A percentile compares a stretch with the other conserved stretches of the same genome.
phyloP scores from a whole-genome alignment of 768 basidiomycete species.

The Boletus vermiculosoides region DNA sequence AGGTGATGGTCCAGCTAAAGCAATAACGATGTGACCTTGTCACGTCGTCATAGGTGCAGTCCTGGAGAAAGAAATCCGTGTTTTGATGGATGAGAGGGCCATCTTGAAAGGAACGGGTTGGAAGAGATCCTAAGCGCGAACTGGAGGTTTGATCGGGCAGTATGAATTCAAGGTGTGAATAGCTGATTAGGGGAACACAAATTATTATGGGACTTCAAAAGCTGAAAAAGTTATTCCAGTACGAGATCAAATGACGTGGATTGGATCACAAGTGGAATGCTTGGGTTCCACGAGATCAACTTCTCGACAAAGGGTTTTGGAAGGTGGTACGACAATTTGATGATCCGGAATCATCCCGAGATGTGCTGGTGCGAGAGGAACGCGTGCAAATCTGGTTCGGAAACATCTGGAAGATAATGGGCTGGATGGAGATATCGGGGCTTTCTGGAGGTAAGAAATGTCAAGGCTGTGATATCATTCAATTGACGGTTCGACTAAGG shows the following conservation, averaged over 20 bases:
- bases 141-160: constrained; percentile 61
- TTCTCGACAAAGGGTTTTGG: constrained; percentile 81
- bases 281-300: constrained; percentile 86
- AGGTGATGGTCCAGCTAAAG: constrained; percentile 31
- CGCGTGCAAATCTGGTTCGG: constrained; percentile 79
- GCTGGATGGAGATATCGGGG: constrained; percentile 87
- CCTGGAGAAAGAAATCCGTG: constrained; percentile 86
- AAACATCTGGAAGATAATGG: constrained; percentile 95
- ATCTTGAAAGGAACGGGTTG: constrained; percentile 82
- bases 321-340: constrained; percentile 95
- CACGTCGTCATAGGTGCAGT: constrained; percentile 62
- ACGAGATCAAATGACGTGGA: constrained; percentile 87
- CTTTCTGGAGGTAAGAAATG: constrained; percentile 75
- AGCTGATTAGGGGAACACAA: constrained; percentile 37
- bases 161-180: constrained; percentile 8
- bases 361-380: constrained; percentile 85
- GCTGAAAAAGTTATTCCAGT: constrained; percentile 92
- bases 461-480: constrained; percentile 10
- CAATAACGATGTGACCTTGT: constrained; percentile 9
- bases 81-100: constrained; percentile 79
- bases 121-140: constrained; percentile 86
- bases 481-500: constrained; percentile 36
- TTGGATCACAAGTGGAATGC: constrained; percentile 86
- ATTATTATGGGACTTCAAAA: constrained; percentile 94
- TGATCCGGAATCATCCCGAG: constrained; percentile 92